Conservation (phyloP, 2,329 filamentous ascomycete genomes). For the Bipolaris cookei region DNA sequence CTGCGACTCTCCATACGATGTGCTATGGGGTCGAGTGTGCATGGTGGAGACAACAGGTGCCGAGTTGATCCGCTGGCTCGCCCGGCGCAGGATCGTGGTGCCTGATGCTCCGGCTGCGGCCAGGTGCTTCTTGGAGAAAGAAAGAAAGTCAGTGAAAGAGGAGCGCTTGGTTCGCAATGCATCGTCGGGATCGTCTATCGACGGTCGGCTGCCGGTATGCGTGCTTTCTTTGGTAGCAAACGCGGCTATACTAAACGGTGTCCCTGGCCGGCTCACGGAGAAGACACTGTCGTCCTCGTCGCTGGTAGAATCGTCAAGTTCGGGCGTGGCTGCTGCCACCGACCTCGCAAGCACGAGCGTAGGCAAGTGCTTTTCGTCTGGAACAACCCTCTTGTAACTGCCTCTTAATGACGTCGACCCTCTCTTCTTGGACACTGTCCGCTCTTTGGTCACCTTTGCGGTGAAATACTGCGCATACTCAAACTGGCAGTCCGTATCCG, state of each 20-base stretch:
- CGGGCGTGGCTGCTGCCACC: conserved; percentile 41
- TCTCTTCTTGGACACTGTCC: conserved; percentile 51
- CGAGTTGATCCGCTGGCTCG: conserved; percentile 44
- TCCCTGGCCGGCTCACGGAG: conserved; percentile 49
- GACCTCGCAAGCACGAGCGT: conserved; percentile 57
- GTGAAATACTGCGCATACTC: conserved; percentile 50
- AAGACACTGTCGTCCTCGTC: conserved; percentile 50
- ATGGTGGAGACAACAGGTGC: conserved; percentile 46
- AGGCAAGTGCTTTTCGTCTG: conserved; percentile 53
- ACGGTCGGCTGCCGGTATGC: conserved; percentile 22
- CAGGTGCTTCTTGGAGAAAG: conserved; percentile 49
- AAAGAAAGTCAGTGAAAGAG: conserved; percentile 56
- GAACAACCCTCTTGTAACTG: conserved; percentile 53
- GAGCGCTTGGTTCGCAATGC: conserved; percentile 52
- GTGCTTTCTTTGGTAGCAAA: conserved; percentile 33
- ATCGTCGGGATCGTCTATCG: conserved; percentile 31
- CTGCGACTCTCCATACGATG: conserved; percentile 46
- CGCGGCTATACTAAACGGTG: conserved; percentile 44
- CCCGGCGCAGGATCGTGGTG: conserved; percentile 36
- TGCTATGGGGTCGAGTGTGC: conserved; percentile 47
- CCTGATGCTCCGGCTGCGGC: conserved; percentile 33
- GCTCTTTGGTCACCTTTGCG: conserved; percentile 43
- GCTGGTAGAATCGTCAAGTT: conserved; percentile 47
- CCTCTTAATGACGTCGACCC: conserved; percentile 48
- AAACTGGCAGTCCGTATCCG: conserved; percentile 35